Conservation (phyloP, 192 early-diverging fungal genomes). For the Coemansia sp. region DNA sequence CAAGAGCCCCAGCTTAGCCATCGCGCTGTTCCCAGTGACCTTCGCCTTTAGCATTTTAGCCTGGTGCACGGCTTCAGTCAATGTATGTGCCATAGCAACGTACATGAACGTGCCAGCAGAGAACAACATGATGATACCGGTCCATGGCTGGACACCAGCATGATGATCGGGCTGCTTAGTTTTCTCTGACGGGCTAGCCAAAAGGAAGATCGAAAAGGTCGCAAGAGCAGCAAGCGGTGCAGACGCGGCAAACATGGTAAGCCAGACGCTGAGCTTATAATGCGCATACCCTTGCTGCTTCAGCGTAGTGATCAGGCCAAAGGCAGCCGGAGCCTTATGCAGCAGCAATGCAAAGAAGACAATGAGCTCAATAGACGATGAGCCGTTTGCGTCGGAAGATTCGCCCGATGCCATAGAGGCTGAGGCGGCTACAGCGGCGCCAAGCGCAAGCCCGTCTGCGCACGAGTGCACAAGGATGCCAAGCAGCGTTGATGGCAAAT, state of each 20-base stretch:
- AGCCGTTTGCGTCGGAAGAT: slow-evolving; percentile 37
- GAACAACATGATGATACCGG: slow-evolving; percentile 71
- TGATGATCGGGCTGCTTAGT: slow-evolving; percentile 15
- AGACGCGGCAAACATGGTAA: slow-evolving; percentile 77
- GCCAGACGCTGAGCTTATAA: slow-evolving; percentile 68
- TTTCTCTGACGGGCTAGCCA: slow-evolving; percentile 15
- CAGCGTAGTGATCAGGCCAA: slow-evolving; percentile 87
- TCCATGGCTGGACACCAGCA: slow-evolving; percentile 74
- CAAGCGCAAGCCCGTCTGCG: slow-evolving; percentile 92
- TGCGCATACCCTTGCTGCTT: slow-evolving; percentile 70
- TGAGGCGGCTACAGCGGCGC: slow-evolving; percentile 73
- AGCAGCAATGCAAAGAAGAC: slow-evolving; percentile 95
- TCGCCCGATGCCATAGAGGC: slow-evolving; percentile 13
- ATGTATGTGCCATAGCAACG: slow-evolving; percentile 83
- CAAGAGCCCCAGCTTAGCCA: slow-evolving; percentile 27
- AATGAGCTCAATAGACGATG: slow-evolving; percentile 62
- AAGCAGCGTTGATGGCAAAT: slow-evolving; percentile 68
- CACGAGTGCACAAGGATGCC: slow-evolving; percentile 95
- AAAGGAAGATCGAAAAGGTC: slow-evolving; percentile 46
- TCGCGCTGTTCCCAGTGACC: slow-evolving; percentile 9
- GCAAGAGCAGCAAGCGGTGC: slow-evolving; percentile 81
- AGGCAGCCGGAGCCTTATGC: slow-evolving; percentile 94
- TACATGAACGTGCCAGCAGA: slow-evolving; percentile 91
- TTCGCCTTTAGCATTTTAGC: slow-evolving; percentile 31
- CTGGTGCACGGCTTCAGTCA: slow-evolving; percentile 63